These are phyloP conservation scores for Lepiota brunneoincarnata DNA, from an alignment of 768 basidiomycete species.

Conservation along the genomic window DNA sequence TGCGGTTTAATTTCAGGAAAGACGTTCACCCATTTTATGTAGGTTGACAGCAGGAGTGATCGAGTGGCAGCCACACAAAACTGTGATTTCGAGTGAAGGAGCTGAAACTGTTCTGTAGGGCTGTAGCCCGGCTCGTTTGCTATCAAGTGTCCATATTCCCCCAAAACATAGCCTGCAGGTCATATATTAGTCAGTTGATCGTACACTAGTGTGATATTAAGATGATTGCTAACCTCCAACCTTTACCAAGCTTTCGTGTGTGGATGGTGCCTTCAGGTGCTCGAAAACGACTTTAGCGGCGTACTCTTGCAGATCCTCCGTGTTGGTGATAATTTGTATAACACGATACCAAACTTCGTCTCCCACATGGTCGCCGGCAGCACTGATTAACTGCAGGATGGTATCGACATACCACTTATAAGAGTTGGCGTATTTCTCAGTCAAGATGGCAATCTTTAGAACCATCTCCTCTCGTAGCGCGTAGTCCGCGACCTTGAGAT, in stretches of 20 bases:
- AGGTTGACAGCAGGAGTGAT: conserved; percentile 90
- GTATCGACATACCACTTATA: conserved; percentile 99
- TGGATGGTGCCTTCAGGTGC: conserved; percentile 79
- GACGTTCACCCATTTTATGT: conserved; percentile 99
- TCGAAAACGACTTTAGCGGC: conserved; percentile 91
- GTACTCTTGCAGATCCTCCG: conserved; percentile 95
- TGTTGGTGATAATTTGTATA: conserved; percentile 97
- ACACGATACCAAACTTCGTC: conserved; percentile 99
- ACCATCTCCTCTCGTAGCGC: conserved; percentile 98
- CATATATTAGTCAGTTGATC: not conserved
- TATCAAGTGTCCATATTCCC: conserved; percentile 97
- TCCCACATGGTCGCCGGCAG: conserved; percentile 97
- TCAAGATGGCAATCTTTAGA: conserved; percentile 95
- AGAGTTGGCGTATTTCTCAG: conserved; percentile 97
- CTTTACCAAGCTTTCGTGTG: conserved; percentile 94
- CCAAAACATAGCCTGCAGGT: conserved; percentile 82
- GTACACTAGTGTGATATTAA: not conserved
- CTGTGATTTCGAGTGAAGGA: conserved; percentile 92
- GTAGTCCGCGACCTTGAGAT: conserved; percentile 95
- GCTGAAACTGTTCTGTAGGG: conserved; percentile 91
- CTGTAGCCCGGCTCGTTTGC: conserved; percentile 94
- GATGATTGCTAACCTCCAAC: conserved; percentile 69
- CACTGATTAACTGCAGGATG: conserved; percentile 91
- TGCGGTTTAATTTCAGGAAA: conserved; percentile 98
- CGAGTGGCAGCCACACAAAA: conserved; percentile 91